phyloP scores from a whole-genome alignment of 2,329 filamentous ascomycete species.

The Aspergillus luchuensis region DNA sequence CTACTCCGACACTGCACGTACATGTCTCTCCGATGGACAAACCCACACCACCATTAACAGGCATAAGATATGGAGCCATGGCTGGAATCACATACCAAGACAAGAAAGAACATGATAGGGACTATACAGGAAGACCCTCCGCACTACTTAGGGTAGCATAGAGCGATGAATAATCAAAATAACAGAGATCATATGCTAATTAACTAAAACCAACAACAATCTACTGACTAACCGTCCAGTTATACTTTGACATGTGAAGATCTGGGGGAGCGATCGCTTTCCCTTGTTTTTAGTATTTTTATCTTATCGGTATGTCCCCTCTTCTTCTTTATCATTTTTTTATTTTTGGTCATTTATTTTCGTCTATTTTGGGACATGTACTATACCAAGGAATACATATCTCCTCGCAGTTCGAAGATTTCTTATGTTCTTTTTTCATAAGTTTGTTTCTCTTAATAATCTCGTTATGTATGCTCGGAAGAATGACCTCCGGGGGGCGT shows the following conservation, averaged over 20 bases:
- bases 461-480: neutral
- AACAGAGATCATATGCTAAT: conserved; percentile 10
- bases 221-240: neutral
- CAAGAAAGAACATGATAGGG: too few relatives aligned
- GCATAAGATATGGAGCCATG: neutral
- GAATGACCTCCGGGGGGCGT: conserved; percentile 10
- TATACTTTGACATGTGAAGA: conserved; percentile 14
- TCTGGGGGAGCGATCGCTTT: neutral
- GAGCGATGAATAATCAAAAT: neutral
- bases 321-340: neutral
- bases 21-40: neutral
- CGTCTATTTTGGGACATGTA: neutral
- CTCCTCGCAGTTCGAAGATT: neutral
- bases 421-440: neutral
- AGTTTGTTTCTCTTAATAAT: neutral
- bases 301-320: neutral
- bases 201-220: too few relatives aligned
- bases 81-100: too few relatives aligned
- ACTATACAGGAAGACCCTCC: too few relatives aligned
- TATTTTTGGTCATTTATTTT: neutral
- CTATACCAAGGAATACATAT: neutral
- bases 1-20: neutral
- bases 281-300: neutral
- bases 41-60: neutral
- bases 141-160: too few relatives aligned